These are phyloP conservation scores for Boletus sensibilis DNA, from an alignment of 768 basidiomycete genomes.

Conservation along the genomic window DNA sequence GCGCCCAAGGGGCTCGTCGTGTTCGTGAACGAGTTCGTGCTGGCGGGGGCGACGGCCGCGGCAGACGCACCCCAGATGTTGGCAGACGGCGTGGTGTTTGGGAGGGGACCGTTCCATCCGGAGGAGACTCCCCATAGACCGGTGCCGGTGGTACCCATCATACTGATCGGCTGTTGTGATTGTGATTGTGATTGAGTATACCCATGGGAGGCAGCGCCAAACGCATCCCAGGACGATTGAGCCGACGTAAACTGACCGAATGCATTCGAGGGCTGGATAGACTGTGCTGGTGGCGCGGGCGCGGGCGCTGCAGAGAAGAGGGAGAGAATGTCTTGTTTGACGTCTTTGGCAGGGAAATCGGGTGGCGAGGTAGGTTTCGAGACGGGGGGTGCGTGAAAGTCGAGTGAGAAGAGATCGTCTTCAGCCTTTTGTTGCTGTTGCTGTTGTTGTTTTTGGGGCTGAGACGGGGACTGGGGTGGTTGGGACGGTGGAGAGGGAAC, in stretches of 20 bases:
- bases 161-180: conserved; percentile 40
- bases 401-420: conserved; percentile 79
- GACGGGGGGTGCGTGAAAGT: conserved; percentile 66
- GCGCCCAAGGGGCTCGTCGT: conserved; percentile 28
- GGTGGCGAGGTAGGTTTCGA: conserved; percentile 22
- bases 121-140: conserved; percentile 68
- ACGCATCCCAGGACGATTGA: conserved; percentile 27
- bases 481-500: background rate
- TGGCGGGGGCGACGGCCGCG: no score
- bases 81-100: conserved; percentile 26
- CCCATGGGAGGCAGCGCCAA: conserved; percentile 2
- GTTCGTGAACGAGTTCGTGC: conserved; percentile 13
- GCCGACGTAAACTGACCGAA: conserved; percentile 39
- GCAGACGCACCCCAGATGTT: conserved; percentile 37
- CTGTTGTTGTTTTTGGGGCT: background rate
- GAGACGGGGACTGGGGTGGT: conserved; percentile 5
- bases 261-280: conserved; percentile 24
- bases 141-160: conserved; percentile 53
- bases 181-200: background rate
- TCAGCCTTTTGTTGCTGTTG: conserved; percentile 32
- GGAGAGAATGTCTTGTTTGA: conserved; percentile 84
- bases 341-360: conserved; percentile 57
- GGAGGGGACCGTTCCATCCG: conserved; percentile 50
- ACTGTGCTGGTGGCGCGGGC: conserved; percentile 27
- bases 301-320: conserved; percentile 58